These are phyloP conservation scores for Tripterygium wilfordii DNA, from an alignment of 177 flowering plant species.

Conservation along the genomic window DNA sequence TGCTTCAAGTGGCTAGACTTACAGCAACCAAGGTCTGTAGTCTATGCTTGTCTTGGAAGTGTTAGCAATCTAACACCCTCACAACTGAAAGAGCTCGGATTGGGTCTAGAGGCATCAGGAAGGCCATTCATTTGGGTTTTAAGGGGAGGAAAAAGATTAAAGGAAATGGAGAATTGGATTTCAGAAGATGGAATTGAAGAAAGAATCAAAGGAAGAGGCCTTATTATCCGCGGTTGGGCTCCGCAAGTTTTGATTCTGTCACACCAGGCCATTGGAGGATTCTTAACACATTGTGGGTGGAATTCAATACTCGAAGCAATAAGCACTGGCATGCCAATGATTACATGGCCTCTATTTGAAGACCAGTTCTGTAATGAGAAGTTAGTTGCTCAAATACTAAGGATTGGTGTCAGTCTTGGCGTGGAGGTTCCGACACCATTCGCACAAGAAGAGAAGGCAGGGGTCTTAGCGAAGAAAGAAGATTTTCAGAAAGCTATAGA, in stretches of 20 bases:
- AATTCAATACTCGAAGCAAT: slow-evolving; percentile 1
- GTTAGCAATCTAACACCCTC: not conserved
- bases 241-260: not conserved
- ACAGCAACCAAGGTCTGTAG: not conserved
- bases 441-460: not conserved
- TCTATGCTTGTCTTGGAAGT: slow-evolving; percentile 4
- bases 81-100: not conserved
- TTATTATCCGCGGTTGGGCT: slow-evolving; percentile 1
- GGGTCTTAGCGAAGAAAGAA: slow-evolving; percentile 1
- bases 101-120: not conserved
- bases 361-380: slow-evolving; percentile 5
- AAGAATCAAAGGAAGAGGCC: slow-evolving; percentile 1
- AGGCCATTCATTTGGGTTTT: not conserved
- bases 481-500: not conserved
- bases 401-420: slow-evolving; percentile 5
- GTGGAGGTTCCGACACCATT: not conserved
- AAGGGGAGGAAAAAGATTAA: not conserved
- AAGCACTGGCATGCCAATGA: slow-evolving; percentile 3
- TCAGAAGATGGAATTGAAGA: slow-evolving; percentile 1
- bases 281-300: not conserved
- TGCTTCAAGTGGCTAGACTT: slow-evolving; percentile 3
- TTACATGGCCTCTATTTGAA: slow-evolving; percentile 4
- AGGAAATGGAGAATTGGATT: slow-evolving; percentile 1
- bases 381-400: not conserved
- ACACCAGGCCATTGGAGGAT: too few species aligned